Conservation (phyloP, 1,284 basidiomycete species). For the Fomitopsis schrenkii region DNA sequence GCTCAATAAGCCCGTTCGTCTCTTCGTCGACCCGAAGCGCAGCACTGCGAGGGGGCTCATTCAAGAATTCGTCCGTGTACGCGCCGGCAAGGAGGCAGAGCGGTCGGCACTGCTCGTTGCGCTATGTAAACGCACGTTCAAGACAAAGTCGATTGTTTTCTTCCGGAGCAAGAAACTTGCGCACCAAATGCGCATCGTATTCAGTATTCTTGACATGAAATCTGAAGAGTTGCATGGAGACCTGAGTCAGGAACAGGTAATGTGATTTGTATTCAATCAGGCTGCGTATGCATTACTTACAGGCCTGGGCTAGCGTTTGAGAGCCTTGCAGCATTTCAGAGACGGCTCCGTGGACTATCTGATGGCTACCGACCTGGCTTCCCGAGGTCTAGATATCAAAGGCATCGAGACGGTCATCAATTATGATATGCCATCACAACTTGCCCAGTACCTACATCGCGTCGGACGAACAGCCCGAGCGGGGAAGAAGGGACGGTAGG, state of each 20-base stretch:
- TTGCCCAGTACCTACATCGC: slow-evolving; percentile 94
- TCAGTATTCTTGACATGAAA: slow-evolving; percentile 84
- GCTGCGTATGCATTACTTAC: neutral
- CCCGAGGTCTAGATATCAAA: slow-evolving; percentile 95
- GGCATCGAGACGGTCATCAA: slow-evolving; percentile 98
- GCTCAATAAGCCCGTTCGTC: slow-evolving; percentile 85
- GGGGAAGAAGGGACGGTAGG: slow-evolving; percentile 85
- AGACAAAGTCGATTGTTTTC: slow-evolving; percentile 85
- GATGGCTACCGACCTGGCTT: slow-evolving; percentile 94
- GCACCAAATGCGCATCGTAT: slow-evolving; percentile 94
- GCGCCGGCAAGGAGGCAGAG: slow-evolving; percentile 74
- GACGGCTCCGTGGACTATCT: slow-evolving; percentile 85
- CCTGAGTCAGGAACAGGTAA: slow-evolving; percentile 89
- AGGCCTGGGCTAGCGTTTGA: slow-evolving; percentile 61
- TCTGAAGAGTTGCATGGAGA: slow-evolving; percentile 94
- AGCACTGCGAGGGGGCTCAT: slow-evolving; percentile 85
- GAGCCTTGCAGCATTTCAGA: slow-evolving; percentile 83
- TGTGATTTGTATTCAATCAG: slow-evolving; percentile 16
- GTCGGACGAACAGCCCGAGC: slow-evolving; percentile 97
- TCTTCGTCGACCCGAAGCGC: slow-evolving; percentile 95
- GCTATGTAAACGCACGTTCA: slow-evolving; percentile 87
- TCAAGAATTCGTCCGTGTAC: slow-evolving; percentile 94
- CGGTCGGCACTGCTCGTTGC: slow-evolving; percentile 81
- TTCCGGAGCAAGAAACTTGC: slow-evolving; percentile 95
- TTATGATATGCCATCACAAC: slow-evolving; percentile 94